Evolutionary conservation across 257 asterid genomes (phyloP).

Genomic region (Solanum etuberosum): DNA sequence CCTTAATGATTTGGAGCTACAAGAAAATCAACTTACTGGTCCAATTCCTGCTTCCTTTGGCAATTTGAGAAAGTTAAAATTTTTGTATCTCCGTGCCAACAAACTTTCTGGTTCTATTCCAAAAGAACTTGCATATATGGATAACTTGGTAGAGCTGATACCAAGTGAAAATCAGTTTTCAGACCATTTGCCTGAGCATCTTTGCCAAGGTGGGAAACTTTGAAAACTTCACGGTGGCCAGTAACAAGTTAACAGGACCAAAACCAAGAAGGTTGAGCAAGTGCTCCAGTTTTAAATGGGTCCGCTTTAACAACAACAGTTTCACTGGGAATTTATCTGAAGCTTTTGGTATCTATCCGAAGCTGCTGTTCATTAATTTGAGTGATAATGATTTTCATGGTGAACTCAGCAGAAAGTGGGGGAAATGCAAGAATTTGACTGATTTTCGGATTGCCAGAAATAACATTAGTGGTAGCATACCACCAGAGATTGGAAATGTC

Average conservation of each 20-base stretch:
- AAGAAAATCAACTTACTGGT: not conserved
- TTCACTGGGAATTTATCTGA: too few relatives aligned
- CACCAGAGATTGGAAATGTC: not conserved
- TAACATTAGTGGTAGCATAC: not conserved
- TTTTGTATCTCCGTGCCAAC: accelerated
- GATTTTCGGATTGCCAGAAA: not conserved
- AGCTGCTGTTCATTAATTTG: too few relatives aligned
- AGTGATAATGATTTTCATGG: too few relatives aligned
- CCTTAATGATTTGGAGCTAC: not conserved
- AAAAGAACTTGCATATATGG: not conserved
- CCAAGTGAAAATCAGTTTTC: not conserved
- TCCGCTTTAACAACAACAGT: too few relatives aligned
- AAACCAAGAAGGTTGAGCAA: too few relatives aligned
- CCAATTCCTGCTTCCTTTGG: not conserved
- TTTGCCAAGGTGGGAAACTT: too few relatives aligned
- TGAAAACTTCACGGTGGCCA: too few relatives aligned
- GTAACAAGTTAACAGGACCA: too few relatives aligned
- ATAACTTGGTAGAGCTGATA: too few relatives aligned
- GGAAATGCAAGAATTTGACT: not conserved
- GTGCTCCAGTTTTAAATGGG: too few relatives aligned
- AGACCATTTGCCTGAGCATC: not conserved
- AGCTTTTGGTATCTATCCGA: too few relatives aligned
- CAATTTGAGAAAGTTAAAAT: too few relatives aligned
- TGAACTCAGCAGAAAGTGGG: not conserved
- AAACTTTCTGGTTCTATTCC: not conserved